Conservation (phyloP, 495 filamentous ascomycete genomes). For the Cetradonia linearis region DNA sequence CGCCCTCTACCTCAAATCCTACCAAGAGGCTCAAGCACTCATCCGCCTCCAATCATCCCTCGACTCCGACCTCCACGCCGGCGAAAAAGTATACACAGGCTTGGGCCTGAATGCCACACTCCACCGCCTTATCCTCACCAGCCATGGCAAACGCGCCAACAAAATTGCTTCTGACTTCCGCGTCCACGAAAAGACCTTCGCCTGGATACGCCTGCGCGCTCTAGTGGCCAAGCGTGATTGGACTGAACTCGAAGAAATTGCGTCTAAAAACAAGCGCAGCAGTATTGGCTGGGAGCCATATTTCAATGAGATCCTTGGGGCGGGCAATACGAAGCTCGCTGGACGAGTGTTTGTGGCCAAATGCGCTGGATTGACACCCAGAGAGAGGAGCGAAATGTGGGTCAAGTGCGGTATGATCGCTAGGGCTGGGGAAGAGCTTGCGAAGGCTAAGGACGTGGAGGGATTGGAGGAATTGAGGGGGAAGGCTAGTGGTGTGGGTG, state of each 20-base stretch:
- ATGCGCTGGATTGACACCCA: conserved; percentile 52
- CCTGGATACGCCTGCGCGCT: conserved; percentile 86
- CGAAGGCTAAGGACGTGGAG: conserved; percentile 67
- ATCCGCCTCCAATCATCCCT: conserved; percentile 76
- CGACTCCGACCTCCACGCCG: conserved; percentile 63
- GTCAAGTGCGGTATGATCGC: conserved; percentile 86
- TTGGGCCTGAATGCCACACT: conserved; percentile 84
- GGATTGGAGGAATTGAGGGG: conserved; percentile 48
- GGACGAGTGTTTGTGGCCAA: conserved; percentile 70
- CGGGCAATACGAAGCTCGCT: conserved; percentile 83
- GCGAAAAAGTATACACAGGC: conserved; percentile 57
- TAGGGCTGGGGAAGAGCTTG: conserved; percentile 86
- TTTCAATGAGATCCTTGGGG: conserved; percentile 77
- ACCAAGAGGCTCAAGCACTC: conserved; percentile 68
- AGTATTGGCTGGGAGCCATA: conserved; percentile 99
- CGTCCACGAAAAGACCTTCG: conserved; percentile 76
- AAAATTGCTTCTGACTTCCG: conserved; percentile 88
- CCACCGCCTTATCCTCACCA: conserved; percentile 64
- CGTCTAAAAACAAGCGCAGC: conserved; percentile 48
- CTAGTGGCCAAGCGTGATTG: conserved; percentile 83
- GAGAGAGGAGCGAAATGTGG: conserved; percentile 82
- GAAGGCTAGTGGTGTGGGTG: conserved; percentile 46
- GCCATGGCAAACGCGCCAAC: conserved; percentile 68
- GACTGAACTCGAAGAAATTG: conserved; percentile 78
- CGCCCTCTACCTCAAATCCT: conserved; percentile 56